phyloP scores from a whole-genome alignment of 768 basidiomycete genomes.

The Amanita subjunquillea region DNA sequence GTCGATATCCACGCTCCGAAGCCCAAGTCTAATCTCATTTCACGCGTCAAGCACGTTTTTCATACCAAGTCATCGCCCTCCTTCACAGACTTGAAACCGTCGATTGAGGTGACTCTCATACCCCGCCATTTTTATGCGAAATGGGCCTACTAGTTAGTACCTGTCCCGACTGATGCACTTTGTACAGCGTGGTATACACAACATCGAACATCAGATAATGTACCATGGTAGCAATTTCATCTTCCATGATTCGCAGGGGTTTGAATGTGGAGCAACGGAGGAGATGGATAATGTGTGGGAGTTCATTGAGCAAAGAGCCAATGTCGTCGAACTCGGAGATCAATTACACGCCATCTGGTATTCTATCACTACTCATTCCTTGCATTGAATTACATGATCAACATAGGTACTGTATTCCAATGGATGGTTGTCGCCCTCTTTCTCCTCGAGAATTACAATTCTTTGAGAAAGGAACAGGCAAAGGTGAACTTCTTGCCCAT shows the following conservation, averaged over 20 bases:
- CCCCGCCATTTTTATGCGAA: too few species aligned
- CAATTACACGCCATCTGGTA: conserved; percentile 31
- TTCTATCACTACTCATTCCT: not conserved
- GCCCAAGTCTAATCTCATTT: too few species aligned
- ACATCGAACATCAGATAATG: conserved; percentile 19
- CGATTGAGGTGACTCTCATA: conserved; percentile 10
- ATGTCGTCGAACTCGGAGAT: conserved; percentile 9
- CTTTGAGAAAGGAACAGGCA: conserved; percentile 16
- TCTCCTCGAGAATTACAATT: conserved; percentile 18
- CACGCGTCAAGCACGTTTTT: not conserved
- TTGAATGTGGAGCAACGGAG: conserved; percentile 22
- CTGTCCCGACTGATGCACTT: not conserved
- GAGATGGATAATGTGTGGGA: conserved; percentile 19
- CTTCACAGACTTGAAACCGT: not conserved
- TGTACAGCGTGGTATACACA: conserved; percentile 21
- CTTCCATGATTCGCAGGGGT: conserved; percentile 32
- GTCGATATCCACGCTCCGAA: too few species aligned
- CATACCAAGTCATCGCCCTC: not conserved
- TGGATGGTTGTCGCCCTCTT: conserved; percentile 16
- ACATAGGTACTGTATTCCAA: conserved; percentile 27
- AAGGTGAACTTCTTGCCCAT: conserved; percentile 9
- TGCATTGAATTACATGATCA: not conserved
- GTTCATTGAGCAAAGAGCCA: conserved; percentile 19
- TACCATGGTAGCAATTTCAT: conserved; percentile 24
- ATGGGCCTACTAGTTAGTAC: too few species aligned